Evolutionary conservation across 2,329 filamentous ascomycete species (phyloP).

Genomic region (Dactylella cylindrospora): DNA sequence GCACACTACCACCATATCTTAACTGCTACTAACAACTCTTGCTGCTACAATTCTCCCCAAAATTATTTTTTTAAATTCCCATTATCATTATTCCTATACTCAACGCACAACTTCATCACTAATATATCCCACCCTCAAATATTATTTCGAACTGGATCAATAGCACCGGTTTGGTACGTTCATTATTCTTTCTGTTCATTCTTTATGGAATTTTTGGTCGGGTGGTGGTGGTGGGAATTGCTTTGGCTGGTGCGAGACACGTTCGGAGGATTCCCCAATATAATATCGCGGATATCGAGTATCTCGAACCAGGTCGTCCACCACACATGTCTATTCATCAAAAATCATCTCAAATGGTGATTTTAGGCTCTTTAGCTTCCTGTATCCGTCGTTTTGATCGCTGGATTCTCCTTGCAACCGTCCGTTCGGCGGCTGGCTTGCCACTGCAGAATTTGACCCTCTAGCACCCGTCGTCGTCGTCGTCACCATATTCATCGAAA

Average conservation of each 20-base stretch:
- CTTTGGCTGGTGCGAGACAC: slow-evolving; percentile 31
- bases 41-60: too few relatives aligned
- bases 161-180: slow-evolving; percentile 24
- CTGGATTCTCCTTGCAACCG: slow-evolving; percentile 25
- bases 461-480: slow-evolving; percentile 40
- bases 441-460: slow-evolving; percentile 35
- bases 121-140: background rate
- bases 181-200: slow-evolving; percentile 2
- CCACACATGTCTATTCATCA: slow-evolving; percentile 26
- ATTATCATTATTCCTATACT: slow-evolving; percentile 4
- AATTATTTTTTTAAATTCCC: too few relatives aligned
- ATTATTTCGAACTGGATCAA: slow-evolving; percentile 20
- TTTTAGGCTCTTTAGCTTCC: slow-evolving; percentile 20
- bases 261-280: slow-evolving; percentile 44
- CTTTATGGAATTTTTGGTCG: background rate
- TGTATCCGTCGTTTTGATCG: slow-evolving; percentile 10
- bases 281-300: slow-evolving; percentile 42
- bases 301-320: slow-evolving; percentile 31
- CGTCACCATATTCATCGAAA: slow-evolving; percentile 27
- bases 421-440: slow-evolving; percentile 18
- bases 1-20: too few relatives aligned
- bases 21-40: too few relatives aligned
- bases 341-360: slow-evolving; percentile 20
- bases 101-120: too few relatives aligned
- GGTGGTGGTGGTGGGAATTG: slow-evolving; percentile 3